Evolutionary conservation across 1,284 basidiomycete species (phyloP).

Genomic region (Leccinum pseudoinsigne): DNA sequence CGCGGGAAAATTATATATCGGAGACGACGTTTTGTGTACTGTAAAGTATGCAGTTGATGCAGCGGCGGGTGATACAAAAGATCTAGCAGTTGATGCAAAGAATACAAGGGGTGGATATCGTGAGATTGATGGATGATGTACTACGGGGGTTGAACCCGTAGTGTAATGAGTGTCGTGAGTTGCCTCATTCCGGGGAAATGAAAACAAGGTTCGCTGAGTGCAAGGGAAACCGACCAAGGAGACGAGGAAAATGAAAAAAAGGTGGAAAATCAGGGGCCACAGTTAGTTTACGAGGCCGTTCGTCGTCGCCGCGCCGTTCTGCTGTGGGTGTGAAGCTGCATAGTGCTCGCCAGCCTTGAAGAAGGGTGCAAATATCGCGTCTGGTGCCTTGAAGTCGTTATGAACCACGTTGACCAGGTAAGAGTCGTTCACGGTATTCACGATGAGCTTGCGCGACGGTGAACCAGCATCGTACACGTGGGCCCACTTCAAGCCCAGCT

Average conservation of each 20-base stretch:
- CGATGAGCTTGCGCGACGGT: conserved; percentile 75
- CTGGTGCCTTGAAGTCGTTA: conserved; percentile 88
- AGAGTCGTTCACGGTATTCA: conserved; percentile 75
- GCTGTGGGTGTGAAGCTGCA: conserved; percentile 39
- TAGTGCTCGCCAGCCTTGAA: conserved; percentile 69
- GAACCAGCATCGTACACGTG: conserved; percentile 83
- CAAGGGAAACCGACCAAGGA: conserved; percentile 3
- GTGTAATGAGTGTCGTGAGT: conserved; percentile 29
- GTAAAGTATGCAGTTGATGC: conserved; percentile 44
- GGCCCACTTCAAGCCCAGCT: conserved; percentile 94
- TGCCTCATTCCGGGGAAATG: conserved; percentile 18
- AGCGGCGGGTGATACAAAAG: conserved; percentile 26
- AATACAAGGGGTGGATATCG: conserved; percentile 20
- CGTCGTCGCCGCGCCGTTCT: conserved; percentile 18
- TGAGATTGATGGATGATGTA: conserved; percentile 18
- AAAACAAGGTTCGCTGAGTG: conserved; percentile 5
- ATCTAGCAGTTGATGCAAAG: conserved; percentile 45
- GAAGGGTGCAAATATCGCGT: conserved; percentile 90
- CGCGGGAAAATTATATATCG: conserved; percentile 19
- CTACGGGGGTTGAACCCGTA: conserved; percentile 76
- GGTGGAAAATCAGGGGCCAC: neutral
- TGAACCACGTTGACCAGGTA: conserved; percentile 98
- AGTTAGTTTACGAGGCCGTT: conserved; percentile 35
- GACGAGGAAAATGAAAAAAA: conserved; percentile 5
- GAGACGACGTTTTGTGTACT: conserved; percentile 8